Conservation (phyloP, 2,329 filamentous ascomycete species). For the Xylaria arbuscula region DNA sequence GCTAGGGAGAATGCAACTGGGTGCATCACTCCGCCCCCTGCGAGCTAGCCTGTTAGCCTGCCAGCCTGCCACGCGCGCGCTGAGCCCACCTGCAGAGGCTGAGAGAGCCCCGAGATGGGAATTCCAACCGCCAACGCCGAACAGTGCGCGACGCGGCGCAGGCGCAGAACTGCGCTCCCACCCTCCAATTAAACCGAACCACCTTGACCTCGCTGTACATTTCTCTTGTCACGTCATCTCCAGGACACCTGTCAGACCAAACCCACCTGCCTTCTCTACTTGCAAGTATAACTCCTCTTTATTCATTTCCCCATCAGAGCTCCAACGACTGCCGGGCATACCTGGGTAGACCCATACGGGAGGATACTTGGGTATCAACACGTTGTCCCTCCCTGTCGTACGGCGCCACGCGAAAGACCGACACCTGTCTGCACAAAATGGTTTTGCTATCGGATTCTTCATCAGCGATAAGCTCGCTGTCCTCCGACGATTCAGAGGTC, state of each 20-base stretch:
- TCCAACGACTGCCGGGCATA: background rate
- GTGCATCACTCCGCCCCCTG: constrained; percentile 27
- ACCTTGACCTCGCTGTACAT: constrained; percentile 13
- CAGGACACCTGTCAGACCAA: constrained; percentile 3
- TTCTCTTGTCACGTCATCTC: constrained; percentile 17
- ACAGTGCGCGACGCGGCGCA: constrained; percentile 27
- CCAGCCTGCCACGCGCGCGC: constrained; percentile 27
- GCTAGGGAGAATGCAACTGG: constrained; percentile 20
- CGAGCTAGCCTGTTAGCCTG: constrained; percentile 28
- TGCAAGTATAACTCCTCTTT: constrained; percentile 8
- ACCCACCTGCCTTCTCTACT: constrained; percentile 3
- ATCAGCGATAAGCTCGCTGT: constrained; percentile 50
- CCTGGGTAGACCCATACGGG: constrained; percentile 18
- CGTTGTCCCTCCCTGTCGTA: constrained; percentile 18
- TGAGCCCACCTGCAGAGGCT: constrained; percentile 30
- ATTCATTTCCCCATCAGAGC: background rate
- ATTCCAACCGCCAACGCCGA: constrained; percentile 8
- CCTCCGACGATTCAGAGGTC: constrained; percentile 49
- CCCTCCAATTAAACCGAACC: constrained; percentile 32
- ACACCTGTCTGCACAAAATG: constrained; percentile 38
- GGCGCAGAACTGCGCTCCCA: constrained; percentile 10
- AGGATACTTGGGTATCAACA: constrained; percentile 17
- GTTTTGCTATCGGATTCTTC: constrained; percentile 49
- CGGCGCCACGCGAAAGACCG: constrained; percentile 4
- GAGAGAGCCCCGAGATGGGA: constrained; percentile 15